Evolutionary conservation across 2,329 filamentous ascomycete genomes (phyloP).

Genomic region (Claviceps sorghi): DNA sequence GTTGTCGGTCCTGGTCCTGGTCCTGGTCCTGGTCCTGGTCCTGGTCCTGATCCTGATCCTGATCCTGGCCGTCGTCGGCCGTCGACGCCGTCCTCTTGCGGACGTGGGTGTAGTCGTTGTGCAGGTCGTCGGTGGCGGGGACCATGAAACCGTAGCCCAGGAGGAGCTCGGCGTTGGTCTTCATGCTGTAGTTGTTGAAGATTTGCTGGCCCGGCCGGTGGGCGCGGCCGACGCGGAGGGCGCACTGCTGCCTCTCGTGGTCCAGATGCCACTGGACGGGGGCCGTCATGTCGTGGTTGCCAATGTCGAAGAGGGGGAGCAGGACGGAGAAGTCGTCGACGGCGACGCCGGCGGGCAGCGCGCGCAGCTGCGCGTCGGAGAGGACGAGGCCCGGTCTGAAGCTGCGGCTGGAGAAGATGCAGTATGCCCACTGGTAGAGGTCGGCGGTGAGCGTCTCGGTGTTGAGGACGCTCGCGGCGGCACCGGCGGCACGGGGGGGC

Average conservation of each 20-base stretch:
- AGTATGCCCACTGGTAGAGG: slow-evolving; percentile 50
- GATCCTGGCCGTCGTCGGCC: too few relatives aligned
- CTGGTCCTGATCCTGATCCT: too few relatives aligned
- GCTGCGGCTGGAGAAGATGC: slow-evolving; percentile 50
- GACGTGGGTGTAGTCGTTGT: slow-evolving; percentile 47
- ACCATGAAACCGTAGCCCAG: slow-evolving; percentile 50
- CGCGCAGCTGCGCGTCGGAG: slow-evolving; percentile 15
- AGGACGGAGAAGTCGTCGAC: slow-evolving; percentile 52
- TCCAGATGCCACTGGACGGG: slow-evolving; percentile 44
- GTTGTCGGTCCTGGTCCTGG: too few relatives aligned
- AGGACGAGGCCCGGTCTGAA: slow-evolving; percentile 48
- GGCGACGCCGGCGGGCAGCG: slow-evolving; percentile 17
- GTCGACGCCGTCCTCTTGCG: too few relatives aligned
- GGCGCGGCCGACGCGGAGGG: slow-evolving; percentile 25
- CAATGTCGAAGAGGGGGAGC: slow-evolving; percentile 56
- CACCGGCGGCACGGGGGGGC: background rate
- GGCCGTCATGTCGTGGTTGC: slow-evolving; percentile 52
- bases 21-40: slow-evolving; percentile 3
- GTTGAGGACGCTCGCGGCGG: slow-evolving; percentile 11
- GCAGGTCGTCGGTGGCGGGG: slow-evolving; percentile 29
- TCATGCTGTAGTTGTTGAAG: slow-evolving; percentile 59
- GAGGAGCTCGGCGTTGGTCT: slow-evolving; percentile 58
- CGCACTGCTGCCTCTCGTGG: slow-evolving; percentile 23
- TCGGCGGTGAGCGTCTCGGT: slow-evolving; percentile 25
- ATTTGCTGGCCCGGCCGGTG: slow-evolving; percentile 40